Evolutionary conservation across 2,329 filamentous ascomycete species (phyloP), one percentile per base, ranked within the genome.

Genomic region (Sporothrix schenckii): DNA sequence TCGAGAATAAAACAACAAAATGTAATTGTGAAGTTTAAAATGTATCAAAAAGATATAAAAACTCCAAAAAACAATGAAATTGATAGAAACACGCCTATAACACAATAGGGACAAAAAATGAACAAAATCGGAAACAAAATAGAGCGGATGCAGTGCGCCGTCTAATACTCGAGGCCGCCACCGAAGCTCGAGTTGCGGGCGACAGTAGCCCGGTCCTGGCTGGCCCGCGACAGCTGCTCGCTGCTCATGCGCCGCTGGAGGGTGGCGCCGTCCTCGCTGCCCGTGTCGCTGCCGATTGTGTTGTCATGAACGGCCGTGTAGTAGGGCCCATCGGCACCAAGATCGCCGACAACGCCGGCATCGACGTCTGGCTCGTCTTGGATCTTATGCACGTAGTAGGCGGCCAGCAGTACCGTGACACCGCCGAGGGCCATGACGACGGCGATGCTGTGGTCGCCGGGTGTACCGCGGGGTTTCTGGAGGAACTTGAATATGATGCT

Each of bases 341-440:
- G 78, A 68, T 83, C 82, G 1, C 76, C 77, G 2, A 81, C 78
- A 10, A 77, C 69, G 19, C 39, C 53, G 24, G 80, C 75, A 50
- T 89, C 88, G 75, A 93, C 72, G 2, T 78, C 77, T 19, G 80
- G 76, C 58, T 90, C 88, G 75, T 94, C 91, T 52, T 85, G 83
- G 49, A 95, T 88, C 71, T 85, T 84, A 66, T 85, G 83, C 13
- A 92, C 90, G 77, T 94, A 86, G 75, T 86, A 92, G 5, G 91
- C 92, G 6, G 94, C 92, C 3, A 91, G 81, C 63, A 97, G 79
- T 1, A 93, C 92, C 73, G 91, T 92, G 56, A 91, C 80, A 2
- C 94, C 94, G 1, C 93, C 94, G 69, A 96, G 89, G 24, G 94
- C 88, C 75, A 98, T 82, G 54, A 97, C 93, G 82, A 94, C 92